These are phyloP conservation scores for Blastocystis sp. DNA, from an alignment of 352 stramenopile species.

Conservation along the genomic window DNA sequence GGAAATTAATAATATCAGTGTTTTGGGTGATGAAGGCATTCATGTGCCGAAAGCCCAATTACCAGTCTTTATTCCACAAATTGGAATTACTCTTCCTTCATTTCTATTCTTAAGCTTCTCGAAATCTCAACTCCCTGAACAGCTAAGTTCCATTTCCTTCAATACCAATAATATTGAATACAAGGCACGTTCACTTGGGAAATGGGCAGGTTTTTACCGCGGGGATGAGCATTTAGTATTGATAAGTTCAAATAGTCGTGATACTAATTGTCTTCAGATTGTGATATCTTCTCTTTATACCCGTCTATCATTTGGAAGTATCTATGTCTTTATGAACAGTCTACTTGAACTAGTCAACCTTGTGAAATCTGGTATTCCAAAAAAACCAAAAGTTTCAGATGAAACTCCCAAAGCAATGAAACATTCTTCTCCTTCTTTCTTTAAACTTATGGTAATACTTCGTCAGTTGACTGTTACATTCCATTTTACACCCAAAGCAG, in stretches of 20 bases:
- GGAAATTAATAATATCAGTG: not conserved
- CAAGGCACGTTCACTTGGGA: not conserved
- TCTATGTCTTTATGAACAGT: conserved; percentile 5
- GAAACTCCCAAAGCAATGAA: not conserved
- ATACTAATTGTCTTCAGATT: conserved; percentile 4
- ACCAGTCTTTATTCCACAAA: conserved; percentile 22
- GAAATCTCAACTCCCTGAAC: not conserved
- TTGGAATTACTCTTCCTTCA: not conserved
- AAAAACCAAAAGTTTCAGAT: not conserved
- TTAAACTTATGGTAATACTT: not conserved
- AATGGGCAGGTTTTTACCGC: conserved; percentile 1
- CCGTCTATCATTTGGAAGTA: conserved; percentile 6
- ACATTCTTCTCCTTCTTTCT: not conserved
- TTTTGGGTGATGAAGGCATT: conserved; percentile 11
- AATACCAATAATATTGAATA: not conserved
- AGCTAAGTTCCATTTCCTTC: not conserved
- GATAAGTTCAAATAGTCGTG: not conserved
- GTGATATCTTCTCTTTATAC: not conserved
- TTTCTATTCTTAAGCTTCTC: conserved; percentile 8
- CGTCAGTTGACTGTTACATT: not conserved
- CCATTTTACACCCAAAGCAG: conserved; percentile 14
- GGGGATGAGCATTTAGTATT: not conserved
- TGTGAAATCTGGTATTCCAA: not conserved
- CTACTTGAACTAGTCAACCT: not conserved
- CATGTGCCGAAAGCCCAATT: not conserved